These are phyloP conservation scores for Botryosphaeria dothidea DNA, from an alignment of 2,329 filamentous ascomycete species.

Conservation along the genomic window DNA sequence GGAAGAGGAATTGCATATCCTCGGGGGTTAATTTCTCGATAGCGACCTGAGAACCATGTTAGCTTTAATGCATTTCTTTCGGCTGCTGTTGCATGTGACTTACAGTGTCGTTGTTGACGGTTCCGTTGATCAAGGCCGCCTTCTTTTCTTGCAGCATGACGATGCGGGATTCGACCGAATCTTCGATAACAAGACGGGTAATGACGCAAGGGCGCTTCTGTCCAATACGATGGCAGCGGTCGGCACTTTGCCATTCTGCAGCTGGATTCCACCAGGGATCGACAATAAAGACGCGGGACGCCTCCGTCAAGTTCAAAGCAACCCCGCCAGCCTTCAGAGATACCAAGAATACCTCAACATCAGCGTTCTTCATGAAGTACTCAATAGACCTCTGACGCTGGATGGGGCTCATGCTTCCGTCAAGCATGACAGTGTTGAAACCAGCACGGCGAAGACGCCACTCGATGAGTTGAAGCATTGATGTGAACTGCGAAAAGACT, in stretches of 20 bases:
- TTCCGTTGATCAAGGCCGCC: conserved; percentile 95
- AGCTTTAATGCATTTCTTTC: neutral
- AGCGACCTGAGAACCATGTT: conserved; percentile 51
- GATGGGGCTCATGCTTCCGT: conserved; percentile 93
- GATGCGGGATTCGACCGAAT: conserved; percentile 95
- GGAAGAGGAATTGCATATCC: conserved; percentile 96
- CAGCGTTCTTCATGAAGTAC: conserved; percentile 92
- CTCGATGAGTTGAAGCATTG: conserved; percentile 95
- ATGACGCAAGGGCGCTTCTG: conserved; percentile 93
- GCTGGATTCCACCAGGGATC: conserved; percentile 99
- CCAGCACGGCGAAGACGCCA: conserved; percentile 96
- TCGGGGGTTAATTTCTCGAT: conserved; percentile 89
- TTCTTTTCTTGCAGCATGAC: conserved; percentile 98
- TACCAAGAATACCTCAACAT: conserved; percentile 94
- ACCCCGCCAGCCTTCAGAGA: conserved; percentile 96
- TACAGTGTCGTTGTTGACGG: conserved; percentile 86
- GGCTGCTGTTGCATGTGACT: neutral
- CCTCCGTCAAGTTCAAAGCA: conserved; percentile 91
- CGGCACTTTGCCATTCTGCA: conserved; percentile 98
- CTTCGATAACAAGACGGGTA: conserved; percentile 92
- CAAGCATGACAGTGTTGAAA: conserved; percentile 97
- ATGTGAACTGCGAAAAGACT: conserved; percentile 96
- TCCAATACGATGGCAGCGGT: conserved; percentile 83
- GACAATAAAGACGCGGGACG: conserved; percentile 91
- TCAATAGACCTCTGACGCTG: conserved; percentile 93